Evolutionary conservation across 306 rosid genomes (phyloP).

Genomic region (Vigna radiata): DNA sequence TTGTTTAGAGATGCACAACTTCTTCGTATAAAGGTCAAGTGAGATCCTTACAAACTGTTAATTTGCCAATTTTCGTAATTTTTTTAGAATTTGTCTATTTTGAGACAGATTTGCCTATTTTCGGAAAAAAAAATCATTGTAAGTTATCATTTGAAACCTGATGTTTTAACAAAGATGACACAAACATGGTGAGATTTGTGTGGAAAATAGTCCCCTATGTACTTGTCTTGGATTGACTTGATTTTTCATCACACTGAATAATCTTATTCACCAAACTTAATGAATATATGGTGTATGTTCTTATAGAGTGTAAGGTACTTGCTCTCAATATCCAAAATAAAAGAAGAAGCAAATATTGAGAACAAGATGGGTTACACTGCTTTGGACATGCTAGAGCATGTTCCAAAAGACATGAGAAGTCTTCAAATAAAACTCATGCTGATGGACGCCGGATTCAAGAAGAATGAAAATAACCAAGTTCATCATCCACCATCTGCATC

Average conservation of each 20-base stretch:
- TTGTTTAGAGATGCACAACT: too few relatives aligned
- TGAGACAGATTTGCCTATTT: too few relatives aligned
- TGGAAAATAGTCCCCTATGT: too few relatives aligned
- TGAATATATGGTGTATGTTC: background rate
- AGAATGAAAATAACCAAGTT: background rate
- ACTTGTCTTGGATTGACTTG: background rate
- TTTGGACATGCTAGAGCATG: background rate
- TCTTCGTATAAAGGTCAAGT: too few relatives aligned
- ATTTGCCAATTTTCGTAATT: too few relatives aligned
- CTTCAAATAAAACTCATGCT: background rate
- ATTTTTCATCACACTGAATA: background rate
- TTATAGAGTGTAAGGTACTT: background rate
- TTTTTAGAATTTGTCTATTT: too few relatives aligned
- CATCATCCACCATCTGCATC: background rate
- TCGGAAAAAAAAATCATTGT: too few relatives aligned
- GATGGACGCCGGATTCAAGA: background rate
- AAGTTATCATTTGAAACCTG: too few relatives aligned
- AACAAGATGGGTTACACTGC: slow-evolving; percentile 3
- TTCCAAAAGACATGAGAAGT: background rate
- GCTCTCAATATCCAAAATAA: background rate
- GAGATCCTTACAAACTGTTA: too few relatives aligned
- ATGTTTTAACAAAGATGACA: too few relatives aligned
- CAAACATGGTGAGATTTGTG: too few relatives aligned
- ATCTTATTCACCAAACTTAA: background rate
- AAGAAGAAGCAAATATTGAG: background rate